Evolutionary conservation across 2,329 filamentous ascomycete genomes (phyloP), one percentile per base, ranked within the genome.

Genomic region (Stachybotrys echinatus): DNA sequence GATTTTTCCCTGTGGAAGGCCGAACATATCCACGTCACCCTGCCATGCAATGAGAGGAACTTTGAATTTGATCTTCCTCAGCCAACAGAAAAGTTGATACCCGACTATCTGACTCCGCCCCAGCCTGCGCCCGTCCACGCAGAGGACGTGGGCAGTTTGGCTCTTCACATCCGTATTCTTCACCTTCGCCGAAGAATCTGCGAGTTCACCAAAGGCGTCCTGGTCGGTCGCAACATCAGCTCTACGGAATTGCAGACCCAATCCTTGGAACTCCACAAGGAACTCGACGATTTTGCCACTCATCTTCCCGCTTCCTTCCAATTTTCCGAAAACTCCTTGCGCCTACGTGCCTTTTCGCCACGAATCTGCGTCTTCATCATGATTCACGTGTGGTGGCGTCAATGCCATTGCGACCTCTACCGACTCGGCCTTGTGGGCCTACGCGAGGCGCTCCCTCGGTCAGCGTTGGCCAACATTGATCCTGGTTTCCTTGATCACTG

Each of bases 381-480:
- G 77, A 81, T 81, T 10, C 79, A 82, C 54, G 69, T 82, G 8
- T 79, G 75, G 76, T 81, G 77, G 77, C 70, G 76, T 23, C 79
- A 81, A 53, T 82, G 79, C 50, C 73, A 81, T 55, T 77, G 77
- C 54, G 79, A 82, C 56, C 65, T 82, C 3, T 81, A 80, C 54
- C 75, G 79, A 2, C 67, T 81, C 6, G 76, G 73, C 3, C 66
- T 82, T 7, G 68, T 69, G 0, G 77, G 77, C 1, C 68, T 81
- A 31, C 73, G 75, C 19, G 78, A 81, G 37, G 74, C 77, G 0
- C 63, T 81, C 1, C 70, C 77, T 3, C 67, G 67, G 6, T 60
- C 67, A 0, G 66, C 67, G 12, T 63, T 80, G 10, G 69, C 68
- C 47, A 70, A 68, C 50, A 65, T 81, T 3, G 75, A 78, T 44